Conservation (phyloP, 768 basidiomycete genomes). For the Leucocoprinus birnbaumii region DNA sequence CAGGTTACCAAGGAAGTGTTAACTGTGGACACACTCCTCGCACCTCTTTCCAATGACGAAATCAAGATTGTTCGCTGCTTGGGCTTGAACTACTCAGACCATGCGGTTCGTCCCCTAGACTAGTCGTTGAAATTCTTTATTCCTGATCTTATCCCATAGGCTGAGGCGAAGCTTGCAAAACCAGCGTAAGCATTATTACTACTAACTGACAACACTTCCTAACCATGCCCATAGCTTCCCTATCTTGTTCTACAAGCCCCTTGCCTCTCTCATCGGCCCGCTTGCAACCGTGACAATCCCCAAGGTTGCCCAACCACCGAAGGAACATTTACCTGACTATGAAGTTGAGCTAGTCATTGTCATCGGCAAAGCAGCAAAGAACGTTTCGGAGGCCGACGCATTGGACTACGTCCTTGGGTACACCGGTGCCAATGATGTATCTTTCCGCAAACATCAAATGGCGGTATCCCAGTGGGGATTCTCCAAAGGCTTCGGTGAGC, state of each 20-base stretch:
- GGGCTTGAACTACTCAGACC: constrained; percentile 82
- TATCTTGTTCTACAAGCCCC: constrained; percentile 78
- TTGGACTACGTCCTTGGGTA: constrained; percentile 86
- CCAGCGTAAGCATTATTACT: constrained; percentile 47
- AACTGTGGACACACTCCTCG: constrained; percentile 69
- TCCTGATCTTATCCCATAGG: constrained; percentile 32
- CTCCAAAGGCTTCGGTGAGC: constrained; percentile 80
- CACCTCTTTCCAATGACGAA: constrained; percentile 65
- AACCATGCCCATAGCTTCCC: constrained; percentile 45
- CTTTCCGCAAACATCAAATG: constrained; percentile 82
- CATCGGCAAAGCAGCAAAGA: constrained; percentile 77
- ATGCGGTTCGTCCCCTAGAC: constrained; percentile 49
- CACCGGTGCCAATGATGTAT: constrained; percentile 80
- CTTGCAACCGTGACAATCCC: constrained; percentile 65
- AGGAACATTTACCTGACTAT: constrained; percentile 75
- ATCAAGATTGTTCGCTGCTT: constrained; percentile 72
- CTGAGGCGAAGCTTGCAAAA: constrained; percentile 60
- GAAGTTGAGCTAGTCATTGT: constrained; percentile 82
- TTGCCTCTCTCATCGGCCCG: constrained; percentile 68
- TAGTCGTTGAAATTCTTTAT: not conserved
- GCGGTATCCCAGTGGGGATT: constrained; percentile 84
- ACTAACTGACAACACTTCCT: not conserved
- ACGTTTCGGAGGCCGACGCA: constrained; percentile 78
- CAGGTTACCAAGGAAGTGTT: constrained; percentile 60
- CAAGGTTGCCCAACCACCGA: constrained; percentile 62